phyloP scores from a whole-genome alignment of 1,284 basidiomycete species.

The Ganoderma leucocontextum region DNA sequence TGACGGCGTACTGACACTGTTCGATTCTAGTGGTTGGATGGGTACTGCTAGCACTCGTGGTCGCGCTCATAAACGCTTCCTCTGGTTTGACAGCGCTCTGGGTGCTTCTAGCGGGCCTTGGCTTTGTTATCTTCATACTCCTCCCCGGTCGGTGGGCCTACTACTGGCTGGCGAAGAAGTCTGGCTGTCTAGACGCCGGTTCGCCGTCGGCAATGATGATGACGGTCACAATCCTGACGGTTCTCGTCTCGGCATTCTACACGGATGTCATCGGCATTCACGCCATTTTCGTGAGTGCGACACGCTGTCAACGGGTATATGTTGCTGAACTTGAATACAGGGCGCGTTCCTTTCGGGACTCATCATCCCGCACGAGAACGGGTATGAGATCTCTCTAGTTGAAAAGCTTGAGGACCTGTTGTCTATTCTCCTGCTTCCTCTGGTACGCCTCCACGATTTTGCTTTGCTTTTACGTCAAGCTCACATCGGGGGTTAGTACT shows the following conservation, averaged over 20 bases:
- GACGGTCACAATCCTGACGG: slow-evolving; percentile 79
- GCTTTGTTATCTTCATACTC: slow-evolving; percentile 66
- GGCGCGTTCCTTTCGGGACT: slow-evolving; percentile 89
- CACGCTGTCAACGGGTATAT: background rate
- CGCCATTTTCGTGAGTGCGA: slow-evolving; percentile 64
- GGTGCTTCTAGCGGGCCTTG: slow-evolving; percentile 65
- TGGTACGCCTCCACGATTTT: slow-evolving; percentile 56
- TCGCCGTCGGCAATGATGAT: slow-evolving; percentile 82
- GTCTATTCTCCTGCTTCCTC: slow-evolving; percentile 80
- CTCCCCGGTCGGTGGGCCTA: slow-evolving; percentile 74
- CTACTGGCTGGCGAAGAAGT: slow-evolving; percentile 71
- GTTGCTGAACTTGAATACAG: slow-evolving; percentile 43
- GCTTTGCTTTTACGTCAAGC: background rate
- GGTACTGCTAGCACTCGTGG: slow-evolving; percentile 60
- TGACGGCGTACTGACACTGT: slow-evolving; percentile 1
- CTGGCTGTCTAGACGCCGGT: slow-evolving; percentile 78
- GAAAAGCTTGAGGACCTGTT: slow-evolving; percentile 85
- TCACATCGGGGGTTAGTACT: slow-evolving; percentile 64
- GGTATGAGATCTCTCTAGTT: slow-evolving; percentile 80
- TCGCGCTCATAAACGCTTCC: slow-evolving; percentile 70
- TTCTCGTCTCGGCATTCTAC: slow-evolving; percentile 84
- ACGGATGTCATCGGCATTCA: slow-evolving; percentile 88
- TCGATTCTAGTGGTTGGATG: slow-evolving; percentile 52
- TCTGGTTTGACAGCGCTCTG: slow-evolving; percentile 66
- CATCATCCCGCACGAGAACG: slow-evolving; percentile 89